Base-by-base conservation (phyloP, 2,329 filamentous ascomycete genomes). In the Monosporascus sp. region DNA sequence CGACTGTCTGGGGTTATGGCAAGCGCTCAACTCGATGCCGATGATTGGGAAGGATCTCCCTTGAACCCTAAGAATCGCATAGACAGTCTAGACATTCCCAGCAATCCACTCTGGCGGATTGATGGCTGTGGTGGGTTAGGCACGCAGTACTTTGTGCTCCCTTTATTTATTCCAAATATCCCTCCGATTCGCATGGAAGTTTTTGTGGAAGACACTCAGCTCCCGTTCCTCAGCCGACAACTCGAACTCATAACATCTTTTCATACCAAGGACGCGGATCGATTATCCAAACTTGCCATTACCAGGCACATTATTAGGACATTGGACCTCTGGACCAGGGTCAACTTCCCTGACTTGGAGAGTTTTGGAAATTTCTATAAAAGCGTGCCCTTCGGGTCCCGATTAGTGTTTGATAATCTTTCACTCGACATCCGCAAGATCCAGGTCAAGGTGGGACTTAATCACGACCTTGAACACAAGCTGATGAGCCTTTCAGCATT, bases 31-130 rank as follows among this genome's bases (percentile, higher is more conserved):
- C 24, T 7, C 31, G 48, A 31, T 52, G 58, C 22, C 38, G 55
- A 17, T 53, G n/a, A 61, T 7, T 85, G 81, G 81, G 63, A 67
- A 14, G 55, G 64, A 3, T 84, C 81, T 5, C 66, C 71, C 41
- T 70, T 84, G 43, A 85, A 85, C 57, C 82, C 81, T 7, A 82
- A 81, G 64, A 85, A 84, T 60, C 75, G 81, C 54, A 78, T 85
- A 62, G 75, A 84, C 63, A 82, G 79, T 57, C 74, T 85, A 17
- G 74, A 72, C 3, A 65, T 70, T 7, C 73, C 74, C 2, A 49
- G 60, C 16, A 59, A 68, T 1, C 74, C 80, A 2, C 65, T 79
- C 7, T 86, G 82, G 81, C 74, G 78, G 37, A 77, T 86, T 48
- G 81, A 85, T 58, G 81, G 82, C 48, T 80, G 76, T 59, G 78